Conservation (phyloP, 2,329 filamentous ascomycete genomes). For the Ophiostoma pallidulum region DNA sequence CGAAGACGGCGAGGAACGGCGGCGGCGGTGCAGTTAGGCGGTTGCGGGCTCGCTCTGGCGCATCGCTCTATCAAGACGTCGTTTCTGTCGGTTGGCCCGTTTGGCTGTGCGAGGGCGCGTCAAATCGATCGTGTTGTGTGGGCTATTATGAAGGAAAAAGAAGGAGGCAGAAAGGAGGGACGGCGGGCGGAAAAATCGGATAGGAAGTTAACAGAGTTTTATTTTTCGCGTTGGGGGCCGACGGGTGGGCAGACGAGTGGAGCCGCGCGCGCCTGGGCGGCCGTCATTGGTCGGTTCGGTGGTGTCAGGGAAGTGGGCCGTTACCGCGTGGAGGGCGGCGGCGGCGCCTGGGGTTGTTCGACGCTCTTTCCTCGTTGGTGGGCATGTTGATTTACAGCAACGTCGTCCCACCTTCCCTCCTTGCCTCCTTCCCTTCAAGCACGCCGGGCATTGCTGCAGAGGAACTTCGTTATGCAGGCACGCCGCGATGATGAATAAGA, state of each 20-base stretch:
- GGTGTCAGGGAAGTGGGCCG: no score
- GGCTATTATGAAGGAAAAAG: constrained; percentile 6
- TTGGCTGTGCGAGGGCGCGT: constrained; percentile 3
- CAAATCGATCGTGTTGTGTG: constrained; percentile 1
- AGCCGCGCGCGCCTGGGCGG: no score
- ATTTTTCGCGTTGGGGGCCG: constrained; percentile 6
- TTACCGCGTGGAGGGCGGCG: no score
- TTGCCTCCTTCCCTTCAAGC: no score
- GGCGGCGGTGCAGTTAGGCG: constrained; percentile 5
- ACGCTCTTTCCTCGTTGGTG: no score
- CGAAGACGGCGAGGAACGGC: background rate
- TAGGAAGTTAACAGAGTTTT: constrained; percentile 19
- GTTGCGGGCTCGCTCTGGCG: constrained; percentile 1
- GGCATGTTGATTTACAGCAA: no score
- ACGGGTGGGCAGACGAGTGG: no score
- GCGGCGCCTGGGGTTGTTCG: no score
- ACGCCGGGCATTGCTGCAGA: background rate
- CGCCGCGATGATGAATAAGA: background rate
- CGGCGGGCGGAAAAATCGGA: constrained; percentile 9
- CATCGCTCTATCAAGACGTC: constrained; percentile 12
- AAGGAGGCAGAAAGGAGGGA: background rate
- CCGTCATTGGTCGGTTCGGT: no score
- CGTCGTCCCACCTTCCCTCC: no score
- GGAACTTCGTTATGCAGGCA: no score
- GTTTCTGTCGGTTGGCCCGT: constrained; percentile 1